Percentiles rank a stretch among this genome's conserved stretches.
Evolutionary conservation across 768 basidiomycete genomes (phyloP).

Genomic region (Lactifluus volemus): DNA sequence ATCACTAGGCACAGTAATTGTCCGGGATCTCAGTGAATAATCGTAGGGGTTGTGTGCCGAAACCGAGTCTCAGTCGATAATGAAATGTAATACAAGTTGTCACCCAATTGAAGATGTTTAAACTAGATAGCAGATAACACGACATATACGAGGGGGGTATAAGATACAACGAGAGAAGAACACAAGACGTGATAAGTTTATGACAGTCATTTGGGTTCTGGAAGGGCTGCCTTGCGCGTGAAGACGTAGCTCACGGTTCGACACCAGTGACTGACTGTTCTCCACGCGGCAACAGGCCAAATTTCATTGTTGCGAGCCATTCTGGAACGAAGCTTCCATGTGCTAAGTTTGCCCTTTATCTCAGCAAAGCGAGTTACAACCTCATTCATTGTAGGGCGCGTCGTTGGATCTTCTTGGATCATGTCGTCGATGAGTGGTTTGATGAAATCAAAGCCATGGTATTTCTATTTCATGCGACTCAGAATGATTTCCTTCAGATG

Average conservation of each 20-base stretch:
- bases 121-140: no score
- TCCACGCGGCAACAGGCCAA: not conserved
- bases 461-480: not conserved
- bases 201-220: not conserved
- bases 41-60: no score
- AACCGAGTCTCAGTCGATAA: no score
- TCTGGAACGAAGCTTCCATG: conserved; percentile 6
- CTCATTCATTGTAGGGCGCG: conserved; percentile 25
- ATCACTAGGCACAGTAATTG: no score
- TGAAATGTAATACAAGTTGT: no score
- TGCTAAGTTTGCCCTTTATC: not conserved
- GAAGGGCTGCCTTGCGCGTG: not conserved
- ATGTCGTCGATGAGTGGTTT: conserved; percentile 25
- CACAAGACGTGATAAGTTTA: no score
- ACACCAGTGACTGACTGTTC: not conserved
- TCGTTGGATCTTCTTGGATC: conserved; percentile 28
- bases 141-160: no score
- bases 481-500: no score
- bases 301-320: not conserved
- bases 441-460: conserved; percentile 2
- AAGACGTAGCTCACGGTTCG: not conserved
- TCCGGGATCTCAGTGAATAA: no score
- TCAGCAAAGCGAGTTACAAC: not conserved
- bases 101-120: no score
- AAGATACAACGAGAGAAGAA: no score